phyloP scores from a whole-genome alignment of 768 basidiomycete species.

The Kwoniella bestiolae region DNA sequence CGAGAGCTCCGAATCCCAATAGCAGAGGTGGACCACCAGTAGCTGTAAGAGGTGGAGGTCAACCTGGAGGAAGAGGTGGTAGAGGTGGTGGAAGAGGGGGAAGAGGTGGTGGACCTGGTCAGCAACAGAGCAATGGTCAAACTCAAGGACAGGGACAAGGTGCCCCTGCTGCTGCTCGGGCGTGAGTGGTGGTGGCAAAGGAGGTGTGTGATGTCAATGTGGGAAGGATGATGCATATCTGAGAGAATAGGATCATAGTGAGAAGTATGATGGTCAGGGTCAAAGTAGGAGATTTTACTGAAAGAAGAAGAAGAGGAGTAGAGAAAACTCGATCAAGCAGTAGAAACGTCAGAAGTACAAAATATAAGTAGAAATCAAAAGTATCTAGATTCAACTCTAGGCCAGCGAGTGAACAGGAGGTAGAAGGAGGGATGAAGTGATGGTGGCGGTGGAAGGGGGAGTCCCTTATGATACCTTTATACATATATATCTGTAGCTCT shows the following conservation, averaged over 20 bases:
- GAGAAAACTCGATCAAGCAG: neutral
- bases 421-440: neutral
- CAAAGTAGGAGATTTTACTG: neutral
- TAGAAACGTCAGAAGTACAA: constrained; percentile 4
- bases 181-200: constrained; percentile 1
- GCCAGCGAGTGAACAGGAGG: neutral
- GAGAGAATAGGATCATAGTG: too few relatives aligned
- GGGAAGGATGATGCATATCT: too few relatives aligned
- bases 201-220: too few relatives aligned
- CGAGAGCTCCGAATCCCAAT: constrained; percentile 28
- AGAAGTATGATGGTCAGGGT: neutral
- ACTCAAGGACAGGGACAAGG: constrained; percentile 19
- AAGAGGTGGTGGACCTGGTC: constrained; percentile 5
- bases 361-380: constrained; percentile 16
- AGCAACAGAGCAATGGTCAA: constrained; percentile 23
- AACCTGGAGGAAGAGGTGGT: constrained; percentile 28
- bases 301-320: neutral
- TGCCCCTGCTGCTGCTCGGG: constrained; percentile 20
- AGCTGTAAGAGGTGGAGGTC: constrained; percentile 18
- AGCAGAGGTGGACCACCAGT: constrained; percentile 34
- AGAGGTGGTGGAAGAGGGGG: constrained; percentile 28
- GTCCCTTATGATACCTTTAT: neutral
- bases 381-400: constrained; percentile 25
- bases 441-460: constrained; percentile 12
- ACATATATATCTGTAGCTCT: neutral